Base-by-base conservation (phyloP, 179 eudicot genomes). In the Vitellaria paradoxa region DNA sequence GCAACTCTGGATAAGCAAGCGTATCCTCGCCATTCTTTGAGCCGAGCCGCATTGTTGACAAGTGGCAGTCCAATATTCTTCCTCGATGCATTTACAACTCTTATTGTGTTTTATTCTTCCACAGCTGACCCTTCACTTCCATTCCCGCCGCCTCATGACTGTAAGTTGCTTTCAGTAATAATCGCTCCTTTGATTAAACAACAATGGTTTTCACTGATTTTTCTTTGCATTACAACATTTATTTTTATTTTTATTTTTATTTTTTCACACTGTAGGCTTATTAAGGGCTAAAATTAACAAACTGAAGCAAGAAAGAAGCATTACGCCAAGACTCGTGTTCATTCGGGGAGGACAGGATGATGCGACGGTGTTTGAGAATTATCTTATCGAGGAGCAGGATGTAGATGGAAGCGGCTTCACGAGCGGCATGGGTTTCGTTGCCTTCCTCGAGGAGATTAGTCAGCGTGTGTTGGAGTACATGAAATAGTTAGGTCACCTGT, bases 21-120 rank as follows among this genome's bases (percentile, higher is more conserved):
- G 70, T 95, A 87, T 84, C 99, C 99, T 63, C 99, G 99, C 61
- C 99, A 95, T 87, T 93, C 99, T 53, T 84, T 95, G 75, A 95
- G 99, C 77, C 97, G 99, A 72, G 97, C 99, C 80, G 99, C 99
- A 65, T 65, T 95, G 78, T 84, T 93, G 70, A 93, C 99, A 45
- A 95, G 99, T 45, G 98, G 89, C n/a, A 91, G 98, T 83, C 97
- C 99, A 12, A 95, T 95, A 82, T 95, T 95, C 83, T 90, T 95
- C 80, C 91, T 95, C 3, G 99, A 95, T 78, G 99, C 97, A 30
- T 95, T 93, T 74, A 95, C 97, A 66, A 90, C 87, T 62, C 88
- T 95, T 78, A 89, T 95, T 68, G 99, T 95, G 83, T 95, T 95
- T 65, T 95, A 95, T 78, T 88, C 99, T 17, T 88, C 99, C 20